A percentile compares a stretch with the other conserved stretches of the same genome.
Evolutionary conservation across 73 alveolate species (phyloP).

Genomic region (Stentor coeruleus): DNA sequence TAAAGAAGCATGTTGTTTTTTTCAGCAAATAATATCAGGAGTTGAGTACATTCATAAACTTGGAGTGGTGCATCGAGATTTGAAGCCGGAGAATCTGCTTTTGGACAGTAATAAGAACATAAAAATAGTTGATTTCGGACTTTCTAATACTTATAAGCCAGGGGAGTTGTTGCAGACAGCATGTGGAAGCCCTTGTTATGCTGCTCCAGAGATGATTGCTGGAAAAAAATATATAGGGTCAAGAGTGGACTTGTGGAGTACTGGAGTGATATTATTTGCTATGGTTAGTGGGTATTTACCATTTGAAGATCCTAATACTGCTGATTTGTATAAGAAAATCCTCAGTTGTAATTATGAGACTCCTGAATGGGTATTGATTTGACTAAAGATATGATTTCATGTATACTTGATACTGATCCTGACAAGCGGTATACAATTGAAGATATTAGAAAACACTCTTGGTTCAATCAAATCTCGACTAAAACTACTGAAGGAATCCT

Average conservation of each 20-base stretch:
- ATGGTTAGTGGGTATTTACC: constrained; percentile 93
- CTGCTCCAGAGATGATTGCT: constrained; percentile 92
- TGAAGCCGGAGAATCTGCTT: constrained; percentile 97
- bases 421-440: constrained; percentile 63
- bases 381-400: constrained; percentile 82
- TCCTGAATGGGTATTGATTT: constrained; percentile 52
- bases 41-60: constrained; percentile 42
- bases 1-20: constrained; percentile 71
- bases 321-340: constrained; percentile 74
- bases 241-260: constrained; percentile 82
- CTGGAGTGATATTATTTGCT: constrained; percentile 87
- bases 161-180: constrained; percentile 76
- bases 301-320: constrained; percentile 80
- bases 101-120: constrained; percentile 80
- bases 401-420: constrained; percentile 88
- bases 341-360: constrained; percentile 46
- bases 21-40: constrained; percentile 31
- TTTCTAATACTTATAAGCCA: constrained; percentile 66
- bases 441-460: constrained; percentile 70
- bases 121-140: constrained; percentile 99
- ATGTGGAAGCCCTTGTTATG: constrained; percentile 91
- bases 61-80: constrained; percentile 47
- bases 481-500: constrained; percentile 39
- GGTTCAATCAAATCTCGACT: constrained; percentile 46
- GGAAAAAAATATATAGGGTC: constrained; percentile 68